Conservation (phyloP, 495 filamentous ascomycete species). For the Neurospora sp. region DNA sequence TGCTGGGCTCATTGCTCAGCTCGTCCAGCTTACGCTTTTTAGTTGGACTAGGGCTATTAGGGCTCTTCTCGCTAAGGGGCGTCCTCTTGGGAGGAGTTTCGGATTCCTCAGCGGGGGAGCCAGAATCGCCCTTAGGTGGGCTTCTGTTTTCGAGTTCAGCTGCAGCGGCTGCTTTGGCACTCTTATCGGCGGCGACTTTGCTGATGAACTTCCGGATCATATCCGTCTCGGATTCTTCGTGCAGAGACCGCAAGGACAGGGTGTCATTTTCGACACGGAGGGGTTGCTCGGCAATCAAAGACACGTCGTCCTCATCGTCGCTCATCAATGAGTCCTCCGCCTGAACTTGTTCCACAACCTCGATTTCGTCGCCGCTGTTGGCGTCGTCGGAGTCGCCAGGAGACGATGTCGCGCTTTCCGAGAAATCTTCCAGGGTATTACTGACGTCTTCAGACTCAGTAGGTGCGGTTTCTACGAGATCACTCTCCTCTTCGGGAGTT, state of each 20-base stretch:
- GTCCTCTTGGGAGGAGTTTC: slow-evolving; percentile 21
- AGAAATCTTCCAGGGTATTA: background rate
- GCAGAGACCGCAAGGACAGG: slow-evolving; percentile 12
- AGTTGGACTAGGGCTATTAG: slow-evolving; percentile 25
- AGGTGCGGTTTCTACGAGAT: background rate
- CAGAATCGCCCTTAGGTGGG: slow-evolving; percentile 12
- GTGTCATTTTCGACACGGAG: slow-evolving; percentile 14
- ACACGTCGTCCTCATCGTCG: slow-evolving; percentile 19
- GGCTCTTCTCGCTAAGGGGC: slow-evolving; percentile 29
- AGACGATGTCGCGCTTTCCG: background rate
- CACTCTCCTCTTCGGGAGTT: background rate
- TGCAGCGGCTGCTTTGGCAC: slow-evolving; percentile 21
- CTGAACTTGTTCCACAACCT: slow-evolving; percentile 6
- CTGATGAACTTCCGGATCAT: slow-evolving; percentile 37
- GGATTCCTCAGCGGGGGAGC: slow-evolving; percentile 17
- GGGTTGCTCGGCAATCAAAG: slow-evolving; percentile 4
- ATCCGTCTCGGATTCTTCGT: slow-evolving; percentile 33
- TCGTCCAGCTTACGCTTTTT: slow-evolving; percentile 27
- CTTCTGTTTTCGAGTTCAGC: slow-evolving; percentile 10
- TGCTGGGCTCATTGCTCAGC: slow-evolving; percentile 6
- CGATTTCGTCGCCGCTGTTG: slow-evolving; percentile 3
- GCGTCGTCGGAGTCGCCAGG: background rate
- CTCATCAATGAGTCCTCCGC: slow-evolving; percentile 7
- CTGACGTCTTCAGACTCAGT: background rate
- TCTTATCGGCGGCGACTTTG: slow-evolving; percentile 36